Conservation (phyloP, 2,329 filamentous ascomycete species). For the Onygena corvina region DNA sequence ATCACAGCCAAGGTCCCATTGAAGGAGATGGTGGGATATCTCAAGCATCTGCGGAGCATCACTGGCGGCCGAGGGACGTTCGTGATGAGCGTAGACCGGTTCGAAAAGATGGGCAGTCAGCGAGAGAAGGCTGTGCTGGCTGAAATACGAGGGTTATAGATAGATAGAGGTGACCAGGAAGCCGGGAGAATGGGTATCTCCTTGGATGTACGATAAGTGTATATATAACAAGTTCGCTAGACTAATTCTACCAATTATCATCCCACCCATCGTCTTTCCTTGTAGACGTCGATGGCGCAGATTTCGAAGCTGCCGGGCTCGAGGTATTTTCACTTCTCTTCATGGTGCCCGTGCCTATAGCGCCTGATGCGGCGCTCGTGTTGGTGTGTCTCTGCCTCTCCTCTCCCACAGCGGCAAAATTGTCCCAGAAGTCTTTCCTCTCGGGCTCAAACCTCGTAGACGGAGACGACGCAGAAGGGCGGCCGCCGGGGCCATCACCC, state of each 20-base stretch:
- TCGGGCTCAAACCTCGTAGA: conserved; percentile 44
- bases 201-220: conserved; percentile 3
- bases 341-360: conserved; percentile 54
- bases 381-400: conserved; percentile 21
- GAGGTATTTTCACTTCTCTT: conserved; percentile 36
- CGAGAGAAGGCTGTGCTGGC: conserved; percentile 47
- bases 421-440: conserved; percentile 83
- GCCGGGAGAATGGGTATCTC: neutral
- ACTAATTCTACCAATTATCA: conserved; percentile 35
- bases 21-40: conserved; percentile 92
- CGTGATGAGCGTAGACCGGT: conserved; percentile 60
- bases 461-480: conserved; percentile 32
- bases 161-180: neutral
- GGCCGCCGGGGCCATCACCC: conserved; percentile 33
- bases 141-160: conserved; percentile 30
- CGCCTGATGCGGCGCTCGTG: conserved; percentile 32
- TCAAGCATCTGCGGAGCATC: conserved; percentile 76
- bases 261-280: conserved; percentile 48
- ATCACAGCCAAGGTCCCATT: conserved; percentile 81
- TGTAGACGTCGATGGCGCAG: conserved; percentile 16
- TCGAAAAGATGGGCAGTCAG: conserved; percentile 53
- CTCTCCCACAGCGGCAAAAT: conserved; percentile 58
- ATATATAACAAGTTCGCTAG: neutral
- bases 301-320: conserved; percentile 14
- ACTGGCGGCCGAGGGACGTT: conserved; percentile 74